A percentile compares a stretch with the other conserved stretches of the same genome.
phyloP scores from a whole-genome alignment of 495 filamentous ascomycete species.

The Neurospora terricola region DNA sequence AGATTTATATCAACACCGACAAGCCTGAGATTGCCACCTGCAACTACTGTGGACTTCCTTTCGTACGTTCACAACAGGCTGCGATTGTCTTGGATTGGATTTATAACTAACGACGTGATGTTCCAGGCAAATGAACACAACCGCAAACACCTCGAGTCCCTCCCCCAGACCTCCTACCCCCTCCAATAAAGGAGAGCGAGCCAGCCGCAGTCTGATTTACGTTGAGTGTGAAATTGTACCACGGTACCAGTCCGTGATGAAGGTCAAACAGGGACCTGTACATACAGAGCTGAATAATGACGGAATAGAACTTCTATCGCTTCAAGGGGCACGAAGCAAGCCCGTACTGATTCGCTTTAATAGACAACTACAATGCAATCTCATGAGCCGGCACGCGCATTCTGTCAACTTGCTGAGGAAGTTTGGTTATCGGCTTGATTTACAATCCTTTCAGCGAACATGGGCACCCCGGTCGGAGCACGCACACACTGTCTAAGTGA shows the following conservation, averaged over 20 bases:
- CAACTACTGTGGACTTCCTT: slow-evolving; percentile 91
- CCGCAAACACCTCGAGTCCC: slow-evolving; percentile 66
- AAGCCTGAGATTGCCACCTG: slow-evolving; percentile 88
- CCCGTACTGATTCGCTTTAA: neutral
- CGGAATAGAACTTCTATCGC: neutral
- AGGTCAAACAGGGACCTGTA: neutral
- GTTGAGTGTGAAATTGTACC: neutral
- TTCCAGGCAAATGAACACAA: slow-evolving; percentile 77
- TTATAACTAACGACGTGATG: neutral
- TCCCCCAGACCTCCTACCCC: slow-evolving; percentile 70
- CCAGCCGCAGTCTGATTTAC: neutral
- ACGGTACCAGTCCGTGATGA: neutral
- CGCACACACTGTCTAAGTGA: neutral
- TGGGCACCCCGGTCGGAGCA: neutral
- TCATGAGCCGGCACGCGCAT: neutral
- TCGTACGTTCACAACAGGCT: slow-evolving; percentile 49
- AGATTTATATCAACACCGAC: slow-evolving; percentile 94
- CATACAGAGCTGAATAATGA: neutral
- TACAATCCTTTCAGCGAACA: neutral
- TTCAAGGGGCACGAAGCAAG: neutral
- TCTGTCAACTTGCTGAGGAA: neutral
- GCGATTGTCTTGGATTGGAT: neutral
- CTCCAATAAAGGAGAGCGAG: slow-evolving; percentile 8
- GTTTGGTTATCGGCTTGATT: neutral
- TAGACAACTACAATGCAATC: neutral